Base-by-base conservation (phyloP, 1,284 basidiomycete genomes). In the Irpex rosettiformis region DNA sequence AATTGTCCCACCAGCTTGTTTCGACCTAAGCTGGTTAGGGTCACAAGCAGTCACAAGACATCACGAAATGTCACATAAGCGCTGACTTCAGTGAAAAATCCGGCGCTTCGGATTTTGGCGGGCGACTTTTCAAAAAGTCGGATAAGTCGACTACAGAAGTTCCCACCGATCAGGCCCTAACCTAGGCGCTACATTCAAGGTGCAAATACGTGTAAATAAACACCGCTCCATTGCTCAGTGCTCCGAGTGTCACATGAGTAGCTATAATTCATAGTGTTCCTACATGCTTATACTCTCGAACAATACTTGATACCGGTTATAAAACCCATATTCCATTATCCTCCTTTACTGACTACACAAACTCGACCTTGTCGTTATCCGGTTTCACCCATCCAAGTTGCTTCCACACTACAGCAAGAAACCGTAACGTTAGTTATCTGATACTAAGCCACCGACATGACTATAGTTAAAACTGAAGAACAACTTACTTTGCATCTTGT, bases 401-500 rank as follows among this genome's bases (percentile, higher is more conserved):
- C 55, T 61, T 60, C 61, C 61, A 64, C 63, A 64, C 62, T 61
- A 42, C 24, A 47, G 11, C 24, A 16, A 4, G 8, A 21, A 22
- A 10, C 13, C 16, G 18, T 18, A 13, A 5, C 28, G 4, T n/a
- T 27, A 42, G 37, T 7, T 4, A n/a, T 2, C 10, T 13, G 54
- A 30, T 28, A 40, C n/a, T 11, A 40, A 40, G n/a, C 33, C 33
- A 16, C 30, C 4, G 13, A 40, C 33, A 16, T n/a, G n/a, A 40
- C 33, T 16, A n/a, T n/a, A 40, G 11, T 40, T 8, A 16, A n/a
- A n/a, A n/a, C n/a, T n/a, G n/a, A n/a, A n/a, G n/a, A n/a, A n/a
- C n/a, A 33, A 55, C 56, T 27, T 48, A 64, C 62, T 64, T 29
- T 60, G 53, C 63, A 64, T 60, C 52, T 64, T 64, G 49, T 64